A percentile compares a stretch with the other conserved stretches of the same genome.
These are phyloP conservation scores for Dillenia turbinata DNA, from an alignment of 164 flowering plant genomes.

Conservation along the genomic window DNA sequence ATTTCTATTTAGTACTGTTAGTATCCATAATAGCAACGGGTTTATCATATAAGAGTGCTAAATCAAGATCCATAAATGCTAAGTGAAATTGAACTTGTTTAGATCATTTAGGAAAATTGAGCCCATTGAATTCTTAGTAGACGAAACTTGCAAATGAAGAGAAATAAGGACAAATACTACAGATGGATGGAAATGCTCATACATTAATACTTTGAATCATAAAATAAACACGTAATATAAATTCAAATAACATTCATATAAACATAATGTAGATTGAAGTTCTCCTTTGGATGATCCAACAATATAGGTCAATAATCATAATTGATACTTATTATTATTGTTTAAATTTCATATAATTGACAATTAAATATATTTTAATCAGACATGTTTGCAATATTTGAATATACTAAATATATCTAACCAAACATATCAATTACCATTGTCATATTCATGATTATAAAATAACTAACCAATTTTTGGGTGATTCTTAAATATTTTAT, in stretches of 20 bases:
- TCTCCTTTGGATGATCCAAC: not conserved
- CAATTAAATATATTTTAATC: too few species aligned
- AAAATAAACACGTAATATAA: not conserved
- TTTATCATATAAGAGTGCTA: not conserved
- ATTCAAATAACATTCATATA: not conserved
- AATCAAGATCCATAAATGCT: not conserved
- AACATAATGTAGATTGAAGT: not conserved
- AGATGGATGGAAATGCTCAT: not conserved
- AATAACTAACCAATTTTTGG: too few species aligned
- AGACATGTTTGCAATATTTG: too few species aligned
- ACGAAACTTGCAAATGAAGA: not conserved
- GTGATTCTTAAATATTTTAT: too few species aligned
- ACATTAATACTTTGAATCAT: not conserved
- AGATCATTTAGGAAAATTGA: not conserved
- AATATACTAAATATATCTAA: too few species aligned
- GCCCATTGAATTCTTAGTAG: not conserved
- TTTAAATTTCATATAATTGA: not conserved
- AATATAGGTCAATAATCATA: not conserved
- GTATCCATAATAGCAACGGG: not conserved
- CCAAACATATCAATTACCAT: too few species aligned
- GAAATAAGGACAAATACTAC: not conserved
- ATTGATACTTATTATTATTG: not conserved
- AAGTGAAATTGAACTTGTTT: not conserved
- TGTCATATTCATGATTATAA: too few species aligned
- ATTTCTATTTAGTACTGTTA: not conserved